Evolutionary conservation across 1,284 basidiomycete genomes (phyloP).

Genomic region (Tremellales sp.): DNA sequence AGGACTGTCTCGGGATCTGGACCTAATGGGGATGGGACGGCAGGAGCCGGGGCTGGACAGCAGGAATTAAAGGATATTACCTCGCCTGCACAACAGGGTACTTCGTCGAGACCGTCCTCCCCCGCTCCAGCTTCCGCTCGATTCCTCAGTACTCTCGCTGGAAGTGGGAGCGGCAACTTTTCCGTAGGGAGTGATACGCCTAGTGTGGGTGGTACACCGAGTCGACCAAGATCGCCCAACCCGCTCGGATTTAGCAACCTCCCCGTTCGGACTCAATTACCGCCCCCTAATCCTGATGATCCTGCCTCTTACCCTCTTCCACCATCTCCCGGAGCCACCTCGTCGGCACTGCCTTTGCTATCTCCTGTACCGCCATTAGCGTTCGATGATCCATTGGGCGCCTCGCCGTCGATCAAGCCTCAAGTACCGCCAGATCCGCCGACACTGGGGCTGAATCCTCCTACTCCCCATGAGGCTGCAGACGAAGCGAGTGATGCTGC

Average conservation of each 20-base stretch:
- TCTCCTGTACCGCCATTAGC: slow-evolving; percentile 3
- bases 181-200: slow-evolving; percentile 20
- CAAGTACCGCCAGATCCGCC: slow-evolving; percentile 5
- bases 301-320: slow-evolving; percentile 33
- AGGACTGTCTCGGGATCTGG: no score
- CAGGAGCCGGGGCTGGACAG: slow-evolving; percentile 1
- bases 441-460: slow-evolving; percentile 8
- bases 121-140: slow-evolving; percentile 4
- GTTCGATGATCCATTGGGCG: slow-evolving; percentile 24
- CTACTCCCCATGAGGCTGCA: slow-evolving; percentile 12
- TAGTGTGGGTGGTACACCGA: slow-evolving; percentile 12
- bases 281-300: slow-evolving; percentile 21
- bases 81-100: slow-evolving; percentile 8
- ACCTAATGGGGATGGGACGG: no score
- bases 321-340: slow-evolving; percentile 18
- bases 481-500: background rate
- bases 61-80: slow-evolving; percentile 26
- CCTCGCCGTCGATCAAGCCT: slow-evolving; percentile 18
- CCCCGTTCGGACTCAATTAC: slow-evolving; percentile 3
- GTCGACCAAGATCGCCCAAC: background rate
- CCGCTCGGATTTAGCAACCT: slow-evolving; percentile 4
- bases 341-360: slow-evolving; percentile 7
- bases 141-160: background rate
- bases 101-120: slow-evolving; percentile 9
- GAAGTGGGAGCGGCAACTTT: slow-evolving; percentile 3